Evolutionary conservation across 768 basidiomycete species (phyloP), one percentile per base, ranked within the genome.

Genomic region (Rossbeevera mucosa): DNA sequence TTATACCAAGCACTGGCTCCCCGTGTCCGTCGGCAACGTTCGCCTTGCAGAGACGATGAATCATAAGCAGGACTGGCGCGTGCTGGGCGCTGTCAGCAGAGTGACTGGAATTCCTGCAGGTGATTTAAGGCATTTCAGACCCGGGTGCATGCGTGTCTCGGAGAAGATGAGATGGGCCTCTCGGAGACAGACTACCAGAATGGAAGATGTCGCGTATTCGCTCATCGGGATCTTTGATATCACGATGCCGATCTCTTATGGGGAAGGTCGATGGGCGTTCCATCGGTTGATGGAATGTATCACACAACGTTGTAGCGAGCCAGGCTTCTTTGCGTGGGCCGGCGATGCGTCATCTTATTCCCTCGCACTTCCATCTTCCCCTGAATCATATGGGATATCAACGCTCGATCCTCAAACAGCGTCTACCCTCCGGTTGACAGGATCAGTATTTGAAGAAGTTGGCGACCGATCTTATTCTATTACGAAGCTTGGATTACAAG

Each of bases 121-220:
- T 2, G 55, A 56, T 24, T n/a, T 56, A 26, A 50, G 55, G 44
- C 44, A 50, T 40, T 57, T 57, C 20, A 43, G 46, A 28, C 56
- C 56, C 5, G 48, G 49, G 2, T 57, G 56, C 38, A 43, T 31
- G 18, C 40, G 56, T 7, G 42, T 57, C 25, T 43, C 41, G 9
- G 50, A 58, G 50, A 58, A 58, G 47, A 58, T 58, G 57, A 46
- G 33, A 25, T 58, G 57, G 57, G 51, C 51, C 8, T 49, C 57
- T 42, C 51, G 4, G 33, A 48, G 57, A 29, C 28, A 41, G 44
- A 58, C 56, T 16, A 58, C 57, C 4, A 44, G 57, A 0, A 33
- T 14, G 12, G 57, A 58, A 5, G 57, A 58, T 21, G 26, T 50
- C 5, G 51, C 57, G 2, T 58, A 58, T 20, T 26, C 51, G 1